phyloP scores from a whole-genome alignment of 352 stramenopile species.

The Pythium coloratum region DNA sequence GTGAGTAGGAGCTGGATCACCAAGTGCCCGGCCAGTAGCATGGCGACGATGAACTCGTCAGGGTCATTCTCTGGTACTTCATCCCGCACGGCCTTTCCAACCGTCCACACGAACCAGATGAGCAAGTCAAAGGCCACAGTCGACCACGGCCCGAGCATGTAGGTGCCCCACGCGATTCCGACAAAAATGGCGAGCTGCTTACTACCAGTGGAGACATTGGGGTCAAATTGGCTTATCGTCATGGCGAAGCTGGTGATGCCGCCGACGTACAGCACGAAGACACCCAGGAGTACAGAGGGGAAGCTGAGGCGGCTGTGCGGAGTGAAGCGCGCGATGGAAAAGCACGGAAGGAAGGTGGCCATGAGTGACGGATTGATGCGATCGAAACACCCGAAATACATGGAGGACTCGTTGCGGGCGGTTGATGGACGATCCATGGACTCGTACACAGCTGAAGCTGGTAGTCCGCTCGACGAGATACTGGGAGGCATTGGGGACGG shows the following conservation, averaged over 20 bases:
- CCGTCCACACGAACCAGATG: neutral
- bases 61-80: neutral
- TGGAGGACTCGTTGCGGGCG: no score
- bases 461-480: no score
- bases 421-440: no score
- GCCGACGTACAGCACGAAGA: neutral
- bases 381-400: no score
- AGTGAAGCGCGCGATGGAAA: neutral
- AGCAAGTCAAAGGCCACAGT: neutral
- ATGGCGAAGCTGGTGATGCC: neutral
- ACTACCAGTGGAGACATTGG: no score
- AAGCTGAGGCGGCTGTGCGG: neutral
- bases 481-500: no score
- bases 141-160: neutral
- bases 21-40: neutral
- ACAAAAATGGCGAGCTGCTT: neutral
- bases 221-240: no score
- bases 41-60: neutral
- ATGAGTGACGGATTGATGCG: no score
- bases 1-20: neutral
- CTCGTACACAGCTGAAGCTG: no score
- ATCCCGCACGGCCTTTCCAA: no score
- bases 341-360: neutral
- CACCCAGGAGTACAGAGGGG: neutral
- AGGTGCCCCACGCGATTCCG: neutral